Evolutionary conservation across 164 flowering plant species (phyloP).

Genomic region (Amborella trichopoda): DNA sequence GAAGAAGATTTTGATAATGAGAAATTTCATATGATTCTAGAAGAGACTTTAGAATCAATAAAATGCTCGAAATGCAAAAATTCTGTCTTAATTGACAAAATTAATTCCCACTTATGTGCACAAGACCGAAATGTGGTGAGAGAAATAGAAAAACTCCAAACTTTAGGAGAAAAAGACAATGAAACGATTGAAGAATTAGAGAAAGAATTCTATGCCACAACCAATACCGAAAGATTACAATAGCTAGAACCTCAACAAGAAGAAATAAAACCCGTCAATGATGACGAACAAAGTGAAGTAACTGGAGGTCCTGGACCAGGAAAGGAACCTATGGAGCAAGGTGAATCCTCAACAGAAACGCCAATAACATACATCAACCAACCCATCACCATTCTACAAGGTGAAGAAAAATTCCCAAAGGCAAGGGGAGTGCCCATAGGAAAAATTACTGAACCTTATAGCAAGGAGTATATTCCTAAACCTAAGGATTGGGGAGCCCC

Average conservation of each 20-base stretch:
- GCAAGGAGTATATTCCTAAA: background rate
- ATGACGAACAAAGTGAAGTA: background rate
- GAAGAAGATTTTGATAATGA: background rate
- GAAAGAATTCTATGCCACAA: background rate
- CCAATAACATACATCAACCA: background rate
- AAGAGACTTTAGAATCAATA: too few relatives aligned
- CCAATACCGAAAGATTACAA: background rate
- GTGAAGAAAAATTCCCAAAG: background rate
- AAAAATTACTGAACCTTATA: background rate
- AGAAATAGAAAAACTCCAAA: background rate
- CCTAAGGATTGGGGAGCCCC: background rate
- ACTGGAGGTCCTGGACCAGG: background rate
- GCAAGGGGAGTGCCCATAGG: background rate
- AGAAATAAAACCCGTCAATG: background rate
- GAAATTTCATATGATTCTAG: too few relatives aligned
- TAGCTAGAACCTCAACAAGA: background rate
- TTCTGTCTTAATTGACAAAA: too few relatives aligned
- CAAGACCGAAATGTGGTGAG: background rate
- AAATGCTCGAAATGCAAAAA: too few relatives aligned
- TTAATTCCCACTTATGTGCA: too few relatives aligned
- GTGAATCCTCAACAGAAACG: background rate
- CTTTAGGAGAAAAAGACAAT: too few relatives aligned
- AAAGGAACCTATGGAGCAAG: background rate
- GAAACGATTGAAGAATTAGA: background rate
- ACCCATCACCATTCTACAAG: background rate